Conservation (phyloP, 2,329 filamentous ascomycete genomes). For the Aspergillus flavus region DNA sequence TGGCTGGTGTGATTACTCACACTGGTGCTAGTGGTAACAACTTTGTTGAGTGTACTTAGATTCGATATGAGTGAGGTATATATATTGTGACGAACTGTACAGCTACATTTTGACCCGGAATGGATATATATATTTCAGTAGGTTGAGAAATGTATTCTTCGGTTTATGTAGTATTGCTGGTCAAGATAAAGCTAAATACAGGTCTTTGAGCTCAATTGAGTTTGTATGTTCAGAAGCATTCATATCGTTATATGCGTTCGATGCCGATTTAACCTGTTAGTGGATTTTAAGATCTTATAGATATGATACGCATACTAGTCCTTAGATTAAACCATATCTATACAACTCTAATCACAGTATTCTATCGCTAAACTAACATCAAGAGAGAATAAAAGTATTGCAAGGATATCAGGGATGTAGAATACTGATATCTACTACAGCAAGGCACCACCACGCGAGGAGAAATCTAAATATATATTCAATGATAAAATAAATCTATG, state of each 20-base stretch:
- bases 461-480: too few species aligned
- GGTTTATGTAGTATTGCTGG: neutral
- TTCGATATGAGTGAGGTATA: neutral
- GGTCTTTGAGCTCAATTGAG: neutral
- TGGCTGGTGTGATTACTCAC: constrained; percentile 69
- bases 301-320: neutral
- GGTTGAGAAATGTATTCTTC: too few species aligned
- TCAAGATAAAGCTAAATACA: neutral
- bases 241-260: neutral
- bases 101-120: neutral
- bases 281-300: neutral
- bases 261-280: neutral
- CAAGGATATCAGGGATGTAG: neutral
- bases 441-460: neutral
- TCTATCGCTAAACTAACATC: neutral
- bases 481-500: too few species aligned
- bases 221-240: neutral
- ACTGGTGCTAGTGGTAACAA: constrained; percentile 68
- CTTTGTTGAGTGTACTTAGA: constrained; percentile 63
- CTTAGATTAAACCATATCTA: neutral
- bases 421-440: neutral
- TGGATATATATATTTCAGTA: neutral
- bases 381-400: neutral
- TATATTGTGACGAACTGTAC: neutral
- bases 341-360: neutral